Percentiles rank a stretch among this genome's conserved stretches.
phyloP scores from a whole-genome alignment of 2,329 filamentous ascomycete species.

The Epichloe gansuensis region DNA sequence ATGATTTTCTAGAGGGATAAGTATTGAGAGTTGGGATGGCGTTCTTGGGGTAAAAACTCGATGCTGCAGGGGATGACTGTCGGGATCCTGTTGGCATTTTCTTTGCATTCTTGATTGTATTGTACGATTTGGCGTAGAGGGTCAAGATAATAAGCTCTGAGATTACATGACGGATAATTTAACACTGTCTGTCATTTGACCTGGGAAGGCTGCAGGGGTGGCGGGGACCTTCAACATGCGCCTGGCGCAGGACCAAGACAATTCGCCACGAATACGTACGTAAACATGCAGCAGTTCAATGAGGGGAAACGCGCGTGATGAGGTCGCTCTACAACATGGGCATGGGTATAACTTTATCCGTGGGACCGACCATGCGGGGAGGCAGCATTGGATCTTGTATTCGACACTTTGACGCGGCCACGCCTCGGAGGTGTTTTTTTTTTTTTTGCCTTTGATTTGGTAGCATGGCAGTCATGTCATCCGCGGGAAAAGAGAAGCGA shows the following conservation, averaged over 20 bases:
- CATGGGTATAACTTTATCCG: too few relatives aligned
- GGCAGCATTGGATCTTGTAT: fast-evolving
- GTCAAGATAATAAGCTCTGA: not conserved
- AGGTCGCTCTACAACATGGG: too few relatives aligned
- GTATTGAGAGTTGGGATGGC: slow-evolving; percentile 16
- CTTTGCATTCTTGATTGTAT: not conserved
- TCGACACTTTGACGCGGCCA: too few relatives aligned
- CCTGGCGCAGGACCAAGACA: too few relatives aligned
- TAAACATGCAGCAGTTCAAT: too few relatives aligned
- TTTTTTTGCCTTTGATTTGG: too few relatives aligned
- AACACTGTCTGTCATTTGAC: not conserved
- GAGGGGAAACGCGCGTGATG: too few relatives aligned
- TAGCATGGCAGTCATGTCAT: too few relatives aligned
- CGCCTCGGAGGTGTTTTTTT: too few relatives aligned
- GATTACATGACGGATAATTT: not conserved
- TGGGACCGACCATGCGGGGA: too few relatives aligned
- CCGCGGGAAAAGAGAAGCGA: too few relatives aligned
- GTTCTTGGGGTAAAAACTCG: slow-evolving; percentile 13
- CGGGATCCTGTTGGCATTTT: not conserved
- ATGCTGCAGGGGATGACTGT: not conserved
- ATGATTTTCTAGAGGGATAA: not conserved
- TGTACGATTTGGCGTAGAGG: slow-evolving; percentile 16
- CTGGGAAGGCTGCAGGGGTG: not conserved
- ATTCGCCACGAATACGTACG: too few relatives aligned
- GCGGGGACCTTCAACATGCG: not conserved